These are phyloP conservation scores for Leccinum obscurum DNA, from an alignment of 768 basidiomycete genomes.

Conservation along the genomic window DNA sequence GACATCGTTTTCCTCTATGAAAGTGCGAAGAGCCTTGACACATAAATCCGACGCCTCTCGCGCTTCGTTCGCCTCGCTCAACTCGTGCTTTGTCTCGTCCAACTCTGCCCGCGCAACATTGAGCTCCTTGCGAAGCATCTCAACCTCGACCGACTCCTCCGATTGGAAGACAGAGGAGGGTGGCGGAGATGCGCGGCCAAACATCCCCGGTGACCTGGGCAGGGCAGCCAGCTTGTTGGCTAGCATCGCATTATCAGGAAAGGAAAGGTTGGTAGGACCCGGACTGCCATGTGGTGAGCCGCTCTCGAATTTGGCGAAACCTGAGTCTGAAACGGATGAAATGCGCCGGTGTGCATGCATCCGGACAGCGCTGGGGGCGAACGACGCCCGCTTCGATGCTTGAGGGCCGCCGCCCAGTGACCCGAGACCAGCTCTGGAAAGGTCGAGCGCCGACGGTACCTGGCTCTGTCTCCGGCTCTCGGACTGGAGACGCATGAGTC, in stretches of 20 bases:
- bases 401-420: conserved; percentile 44
- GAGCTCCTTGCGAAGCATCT: conserved; percentile 62
- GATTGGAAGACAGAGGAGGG: conserved; percentile 36
- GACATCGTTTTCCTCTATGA: conserved; percentile 73
- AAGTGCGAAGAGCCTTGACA: conserved; percentile 78
- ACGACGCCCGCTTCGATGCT: conserved; percentile 71
- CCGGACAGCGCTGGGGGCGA: conserved; percentile 54
- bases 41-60: conserved; percentile 86
- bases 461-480: conserved; percentile 68
- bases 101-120: conserved; percentile 55
- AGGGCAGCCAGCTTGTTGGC: conserved; percentile 25
- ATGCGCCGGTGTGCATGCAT: conserved; percentile 63
- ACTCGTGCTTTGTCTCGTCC: conserved; percentile 62
- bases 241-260: conserved; percentile 32
- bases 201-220: conserved; percentile 48
- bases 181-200: conserved; percentile 47
- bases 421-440: conserved; percentile 48
- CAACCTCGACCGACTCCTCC: conserved; percentile 46
- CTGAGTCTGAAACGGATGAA: conserved; percentile 73
- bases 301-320: conserved; percentile 36
- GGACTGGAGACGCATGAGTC: conserved; percentile 82
- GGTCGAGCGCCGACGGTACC: conserved; percentile 51
- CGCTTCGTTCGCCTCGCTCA: conserved; percentile 79
- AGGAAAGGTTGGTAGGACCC: conserved; percentile 37
- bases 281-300: conserved; percentile 33